A percentile compares a stretch with the other conserved stretches of the same genome.
These are phyloP conservation scores for Cladorrhinum samala DNA, from an alignment of 495 filamentous ascomycete genomes.

Conservation along the genomic window DNA sequence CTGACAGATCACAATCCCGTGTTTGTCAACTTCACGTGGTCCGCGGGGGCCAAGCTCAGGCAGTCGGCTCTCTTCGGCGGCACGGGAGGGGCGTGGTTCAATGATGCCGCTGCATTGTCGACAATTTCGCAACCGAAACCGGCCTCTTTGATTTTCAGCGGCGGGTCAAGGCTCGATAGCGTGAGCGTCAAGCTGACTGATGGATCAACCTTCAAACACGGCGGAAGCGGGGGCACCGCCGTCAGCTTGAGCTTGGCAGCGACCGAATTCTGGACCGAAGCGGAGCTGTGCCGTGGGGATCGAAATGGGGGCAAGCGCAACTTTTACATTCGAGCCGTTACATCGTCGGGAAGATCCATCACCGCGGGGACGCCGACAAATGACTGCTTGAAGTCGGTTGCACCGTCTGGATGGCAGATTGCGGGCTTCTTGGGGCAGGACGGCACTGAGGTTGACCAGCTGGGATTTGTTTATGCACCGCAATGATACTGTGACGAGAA, in stretches of 20 bases:
- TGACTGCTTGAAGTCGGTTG: conserved; percentile 44
- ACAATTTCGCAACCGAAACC: conserved; percentile 30
- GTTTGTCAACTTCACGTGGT: conserved; percentile 49
- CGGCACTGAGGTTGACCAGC: conserved; percentile 54
- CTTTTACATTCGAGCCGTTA: conserved; percentile 53
- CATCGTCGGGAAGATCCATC: conserved; percentile 45
- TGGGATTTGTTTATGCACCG: conserved; percentile 50
- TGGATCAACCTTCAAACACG: conserved; percentile 45
- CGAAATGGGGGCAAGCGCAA: conserved; percentile 44
- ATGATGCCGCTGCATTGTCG: conserved; percentile 38
- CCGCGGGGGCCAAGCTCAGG: conserved; percentile 31
- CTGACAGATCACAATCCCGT: conserved; percentile 60
- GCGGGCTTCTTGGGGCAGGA: conserved; percentile 52
- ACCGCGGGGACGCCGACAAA: conserved; percentile 42
- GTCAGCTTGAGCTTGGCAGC: conserved; percentile 38
- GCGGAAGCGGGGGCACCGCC: conserved; percentile 47
- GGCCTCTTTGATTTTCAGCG: conserved; percentile 40
- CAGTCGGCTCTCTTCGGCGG: conserved; percentile 49
- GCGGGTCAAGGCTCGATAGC: conserved; percentile 44
- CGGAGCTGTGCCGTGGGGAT: conserved; percentile 47
- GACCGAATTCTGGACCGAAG: conserved; percentile 45
- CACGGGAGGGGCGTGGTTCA: conserved; percentile 50
- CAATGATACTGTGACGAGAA: conserved; percentile 13
- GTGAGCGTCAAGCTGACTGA: conserved; percentile 42
- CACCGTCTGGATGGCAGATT: conserved; percentile 50